These are phyloP conservation scores for Ramaria sp. DNA, from an alignment of 768 basidiomycete species.

Conservation along the genomic window DNA sequence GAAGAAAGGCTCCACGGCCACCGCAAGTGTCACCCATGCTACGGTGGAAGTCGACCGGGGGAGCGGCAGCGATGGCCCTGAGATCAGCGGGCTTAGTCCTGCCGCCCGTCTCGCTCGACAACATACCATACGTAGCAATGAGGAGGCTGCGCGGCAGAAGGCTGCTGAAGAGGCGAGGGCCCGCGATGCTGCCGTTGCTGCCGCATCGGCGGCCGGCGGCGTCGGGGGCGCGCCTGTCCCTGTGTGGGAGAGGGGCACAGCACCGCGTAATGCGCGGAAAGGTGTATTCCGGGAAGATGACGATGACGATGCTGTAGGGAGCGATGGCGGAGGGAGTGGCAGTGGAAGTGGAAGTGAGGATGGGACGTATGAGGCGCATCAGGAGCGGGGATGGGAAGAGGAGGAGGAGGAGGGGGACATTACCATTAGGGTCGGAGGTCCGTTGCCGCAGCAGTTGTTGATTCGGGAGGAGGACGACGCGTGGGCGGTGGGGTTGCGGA, in stretches of 20 bases:
- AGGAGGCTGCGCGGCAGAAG: constrained; percentile 59
- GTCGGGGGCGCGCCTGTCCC: constrained; percentile 14
- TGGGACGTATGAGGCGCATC: constrained; percentile 17
- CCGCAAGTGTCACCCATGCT: constrained; percentile 68
- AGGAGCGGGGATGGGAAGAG: constrained; percentile 43
- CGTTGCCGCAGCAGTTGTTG: background rate
- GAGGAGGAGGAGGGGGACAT: constrained; percentile 61
- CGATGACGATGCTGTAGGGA: constrained; percentile 19
- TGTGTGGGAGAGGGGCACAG: constrained; percentile 74
- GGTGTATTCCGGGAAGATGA: constrained; percentile 60
- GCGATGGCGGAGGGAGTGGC: constrained; percentile 14
- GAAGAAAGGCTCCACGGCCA: constrained; percentile 52
- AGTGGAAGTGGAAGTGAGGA: constrained; percentile 41
- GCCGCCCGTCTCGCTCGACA: constrained; percentile 85
- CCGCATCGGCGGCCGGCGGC: constrained; percentile 20
- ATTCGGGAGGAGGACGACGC: constrained; percentile 45
- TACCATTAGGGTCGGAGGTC: constrained; percentile 50
- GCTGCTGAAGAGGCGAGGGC: constrained; percentile 44
- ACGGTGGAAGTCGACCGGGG: constrained; percentile 74
- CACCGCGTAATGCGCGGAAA: constrained; percentile 51
- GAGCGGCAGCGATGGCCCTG: constrained; percentile 34
- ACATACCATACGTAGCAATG: constrained; percentile 65
- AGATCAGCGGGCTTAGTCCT: constrained; percentile 71
- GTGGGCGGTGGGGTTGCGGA: constrained; percentile 67
- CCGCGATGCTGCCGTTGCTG: constrained; percentile 24